A percentile compares a stretch with the other conserved stretches of the same genome.
These are phyloP conservation scores for Solanum sparsipilum DNA, from an alignment of 257 asterid genomes.

Conservation along the genomic window DNA sequence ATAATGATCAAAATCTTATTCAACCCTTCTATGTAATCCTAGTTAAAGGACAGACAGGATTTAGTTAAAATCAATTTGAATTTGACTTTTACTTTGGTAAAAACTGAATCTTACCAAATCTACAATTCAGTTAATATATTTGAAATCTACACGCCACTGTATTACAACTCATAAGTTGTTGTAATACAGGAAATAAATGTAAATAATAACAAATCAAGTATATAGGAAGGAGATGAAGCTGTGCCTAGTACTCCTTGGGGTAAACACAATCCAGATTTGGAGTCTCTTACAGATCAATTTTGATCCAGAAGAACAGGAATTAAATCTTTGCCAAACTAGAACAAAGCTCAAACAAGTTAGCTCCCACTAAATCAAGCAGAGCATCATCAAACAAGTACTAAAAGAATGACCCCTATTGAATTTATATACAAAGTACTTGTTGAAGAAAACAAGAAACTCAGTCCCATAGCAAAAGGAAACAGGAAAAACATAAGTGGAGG, in stretches of 20 bases:
- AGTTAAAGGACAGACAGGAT: background rate
- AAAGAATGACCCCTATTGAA: background rate
- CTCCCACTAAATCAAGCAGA: background rate
- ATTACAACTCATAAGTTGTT: background rate
- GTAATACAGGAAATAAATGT: background rate
- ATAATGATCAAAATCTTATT: background rate
- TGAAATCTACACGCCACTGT: background rate
- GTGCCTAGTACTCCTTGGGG: background rate
- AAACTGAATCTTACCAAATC: background rate
- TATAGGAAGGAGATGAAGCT: background rate
- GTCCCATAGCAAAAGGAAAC: background rate
- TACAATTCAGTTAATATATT: background rate
- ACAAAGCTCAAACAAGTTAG: background rate
- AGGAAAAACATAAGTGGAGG: background rate
- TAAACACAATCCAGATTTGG: background rate
- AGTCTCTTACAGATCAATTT: background rate
- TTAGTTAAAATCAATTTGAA: background rate
- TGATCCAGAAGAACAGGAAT: background rate
- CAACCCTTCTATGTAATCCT: background rate
- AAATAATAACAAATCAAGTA: background rate
- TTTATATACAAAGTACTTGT: background rate
- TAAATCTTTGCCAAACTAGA: background rate
- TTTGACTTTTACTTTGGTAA: background rate
- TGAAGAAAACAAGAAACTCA: background rate
- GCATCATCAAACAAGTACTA: background rate